Evolutionary conservation across 495 filamentous ascomycete species (phyloP).

Genomic region (Durotheca rogersii): DNA sequence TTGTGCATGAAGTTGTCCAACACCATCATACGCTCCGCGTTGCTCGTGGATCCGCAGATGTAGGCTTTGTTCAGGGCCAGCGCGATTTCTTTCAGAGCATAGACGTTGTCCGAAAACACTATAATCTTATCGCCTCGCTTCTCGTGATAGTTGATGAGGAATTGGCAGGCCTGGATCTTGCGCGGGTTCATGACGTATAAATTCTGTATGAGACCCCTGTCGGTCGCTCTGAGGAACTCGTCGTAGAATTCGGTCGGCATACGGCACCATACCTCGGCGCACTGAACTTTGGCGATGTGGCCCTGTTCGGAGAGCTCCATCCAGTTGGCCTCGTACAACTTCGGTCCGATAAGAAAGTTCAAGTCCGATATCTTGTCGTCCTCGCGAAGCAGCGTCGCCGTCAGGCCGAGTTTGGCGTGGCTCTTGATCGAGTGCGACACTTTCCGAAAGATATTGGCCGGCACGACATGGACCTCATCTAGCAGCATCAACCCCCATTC

Average conservation of each 20-base stretch:
- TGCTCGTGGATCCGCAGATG: constrained; percentile 88
- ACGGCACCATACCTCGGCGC: constrained; percentile 98
- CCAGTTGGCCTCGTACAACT: constrained; percentile 98
- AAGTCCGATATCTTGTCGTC: constrained; percentile 98
- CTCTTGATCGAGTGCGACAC: constrained; percentile 89
- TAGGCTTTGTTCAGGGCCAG: constrained; percentile 81
- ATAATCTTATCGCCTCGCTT: constrained; percentile 96
- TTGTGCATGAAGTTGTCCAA: constrained; percentile 98
- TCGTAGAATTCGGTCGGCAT: constrained; percentile 99
- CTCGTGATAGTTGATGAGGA: constrained; percentile 97
- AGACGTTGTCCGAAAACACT: constrained; percentile 98
- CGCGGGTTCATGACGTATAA: constrained; percentile 97
- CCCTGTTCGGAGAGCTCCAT: constrained; percentile 97
- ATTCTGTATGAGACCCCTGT: constrained; percentile 62
- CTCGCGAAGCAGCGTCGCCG: constrained; percentile 90
- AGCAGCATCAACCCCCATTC: constrained; percentile 99
- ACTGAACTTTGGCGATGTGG: constrained; percentile 96
- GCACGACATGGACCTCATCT: constrained; percentile 98
- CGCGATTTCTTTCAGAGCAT: constrained; percentile 84
- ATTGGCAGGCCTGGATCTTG: constrained; percentile 96
- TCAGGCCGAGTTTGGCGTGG: constrained; percentile 95
- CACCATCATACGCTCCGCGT: constrained; percentile 83
- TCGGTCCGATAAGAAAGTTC: constrained; percentile 96
- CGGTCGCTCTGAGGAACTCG: constrained; percentile 69
- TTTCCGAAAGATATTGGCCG: constrained; percentile 90